Evolutionary conservation across 2,329 filamentous ascomycete species (phyloP).

Genomic region (Colletotrichum musicola): DNA sequence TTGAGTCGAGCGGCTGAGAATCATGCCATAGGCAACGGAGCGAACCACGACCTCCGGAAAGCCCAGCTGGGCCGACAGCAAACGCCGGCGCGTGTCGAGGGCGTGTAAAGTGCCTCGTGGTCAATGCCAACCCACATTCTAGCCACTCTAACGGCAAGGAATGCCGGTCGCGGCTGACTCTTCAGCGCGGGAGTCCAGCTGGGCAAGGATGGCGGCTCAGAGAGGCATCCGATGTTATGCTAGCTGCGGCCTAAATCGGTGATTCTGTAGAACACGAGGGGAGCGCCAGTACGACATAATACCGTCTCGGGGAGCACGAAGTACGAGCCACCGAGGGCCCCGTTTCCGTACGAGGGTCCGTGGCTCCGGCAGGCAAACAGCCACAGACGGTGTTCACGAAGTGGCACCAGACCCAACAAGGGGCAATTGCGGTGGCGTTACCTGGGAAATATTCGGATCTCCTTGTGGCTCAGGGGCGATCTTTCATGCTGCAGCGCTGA

Average conservation of each 20-base stretch:
- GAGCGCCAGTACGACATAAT: neutral
- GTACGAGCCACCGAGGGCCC: slow-evolving; percentile 27
- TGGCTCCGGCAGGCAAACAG: slow-evolving; percentile 27
- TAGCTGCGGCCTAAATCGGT: slow-evolving; percentile 11
- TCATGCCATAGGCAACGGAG: slow-evolving; percentile 26
- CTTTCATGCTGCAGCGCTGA: slow-evolving; percentile 32
- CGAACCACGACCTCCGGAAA: slow-evolving; percentile 3
- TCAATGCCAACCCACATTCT: slow-evolving; percentile 30
- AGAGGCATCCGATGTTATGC: slow-evolving; percentile 31
- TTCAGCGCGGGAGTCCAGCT: slow-evolving; percentile 24
- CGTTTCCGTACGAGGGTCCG: slow-evolving; percentile 14
- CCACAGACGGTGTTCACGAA: slow-evolving; percentile 26
- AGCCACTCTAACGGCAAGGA: slow-evolving; percentile 21
- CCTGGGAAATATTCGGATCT: slow-evolving; percentile 25
- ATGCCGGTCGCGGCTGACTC: slow-evolving; percentile 32
- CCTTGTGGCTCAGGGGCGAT: slow-evolving; percentile 39
- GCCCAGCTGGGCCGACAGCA: slow-evolving; percentile 8
- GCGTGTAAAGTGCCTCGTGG: slow-evolving; percentile 33
- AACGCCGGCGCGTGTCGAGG: slow-evolving; percentile 18
- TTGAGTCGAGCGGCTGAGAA: slow-evolving; percentile 35
- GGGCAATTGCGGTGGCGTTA: slow-evolving; percentile 29
- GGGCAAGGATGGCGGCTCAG: slow-evolving; percentile 20
- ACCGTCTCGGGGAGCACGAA: slow-evolving; percentile 24
- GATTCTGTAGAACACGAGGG: slow-evolving; percentile 11
- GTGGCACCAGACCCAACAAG: slow-evolving; percentile 9